Base-by-base conservation (phyloP, 225 moss, liverwort and hornwort genomes). In the Polytrichum formosum region DNA sequence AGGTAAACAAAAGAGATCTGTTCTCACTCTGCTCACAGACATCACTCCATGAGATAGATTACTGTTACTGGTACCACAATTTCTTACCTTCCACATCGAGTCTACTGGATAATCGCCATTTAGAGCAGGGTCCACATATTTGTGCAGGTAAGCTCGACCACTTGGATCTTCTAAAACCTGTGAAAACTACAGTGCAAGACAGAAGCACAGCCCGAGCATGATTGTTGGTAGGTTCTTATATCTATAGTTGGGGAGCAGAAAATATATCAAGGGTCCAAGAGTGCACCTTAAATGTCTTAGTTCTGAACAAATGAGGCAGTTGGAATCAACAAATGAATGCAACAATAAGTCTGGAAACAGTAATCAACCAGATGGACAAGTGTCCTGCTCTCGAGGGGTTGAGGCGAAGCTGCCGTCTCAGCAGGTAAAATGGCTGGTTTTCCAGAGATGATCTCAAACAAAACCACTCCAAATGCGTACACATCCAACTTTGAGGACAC, bases 401-500 rank as follows among this genome's bases (percentile, higher is more conserved):
- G 46, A 46, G 46, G 46, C 1, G 46, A 46, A 46, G 75, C 21
- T 59, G 74, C 27, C 59, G 72, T 8, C 20, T 66, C 62, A 53
- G 16, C 68, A 65, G 64, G 54, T 33, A 90, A 84, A 79, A 97
- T 90, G 67, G 94, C 94, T 67, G 81, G 65, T 78, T 86, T 92
- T 61, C 90, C 97, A 67, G 94, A 94, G 53, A 94, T 76, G 19
- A 94, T 91, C 81, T 97, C 97, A 54, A 87, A 92, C 61, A 97
- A 86, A 67, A 97, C 94, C 63, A 97, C 91, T 63, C 97, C 97
- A 77, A 94, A 97, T 35, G 94, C 88, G 76, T 87, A 97, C 29
- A 97, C 97, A 74, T 97, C 97, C 72, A 94, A 65, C 86, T 90
- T 97, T 19, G 97, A 85, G 30, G 94, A 80, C 21, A 97, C 92